Conservation (phyloP, 441 rosid species). For the Populus trichocarpa region DNA sequence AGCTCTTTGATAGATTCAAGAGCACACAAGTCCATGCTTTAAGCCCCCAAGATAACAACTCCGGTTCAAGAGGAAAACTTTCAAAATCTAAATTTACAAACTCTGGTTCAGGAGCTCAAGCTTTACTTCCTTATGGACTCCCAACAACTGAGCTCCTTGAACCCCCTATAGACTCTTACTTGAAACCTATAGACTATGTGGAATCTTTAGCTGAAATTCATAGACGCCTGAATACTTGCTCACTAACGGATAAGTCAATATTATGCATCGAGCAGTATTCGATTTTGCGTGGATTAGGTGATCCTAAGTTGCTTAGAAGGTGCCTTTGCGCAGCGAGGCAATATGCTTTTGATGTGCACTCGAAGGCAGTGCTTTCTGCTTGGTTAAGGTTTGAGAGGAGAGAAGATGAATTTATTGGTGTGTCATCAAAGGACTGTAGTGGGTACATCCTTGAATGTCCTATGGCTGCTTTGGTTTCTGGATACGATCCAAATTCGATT, state of each 20-base stretch:
- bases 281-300: conserved; percentile 52
- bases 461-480: conserved; percentile 55
- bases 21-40: conserved; percentile 72
- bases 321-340: conserved; percentile 71
- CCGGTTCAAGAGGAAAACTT: conserved; percentile 31
- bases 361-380: conserved; percentile 73
- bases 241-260: conserved; percentile 47
- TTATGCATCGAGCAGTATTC: conserved; percentile 67
- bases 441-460: conserved; percentile 86
- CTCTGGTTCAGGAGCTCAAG: conserved; percentile 39
- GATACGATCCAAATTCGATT: conserved; percentile 55
- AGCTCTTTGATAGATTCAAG: conserved; percentile 66
- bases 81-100: conserved; percentile 37
- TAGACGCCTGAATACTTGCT: conserved; percentile 50
- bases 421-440: conserved; percentile 68
- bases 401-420: conserved; percentile 79
- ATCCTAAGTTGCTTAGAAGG: conserved; percentile 74
- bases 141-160: conserved; percentile 70
- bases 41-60: conserved; percentile 38
- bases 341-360: conserved; percentile 64
- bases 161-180: conserved; percentile 66
- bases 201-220: conserved; percentile 64
- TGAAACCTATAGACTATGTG: conserved; percentile 54
- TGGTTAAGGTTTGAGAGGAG: conserved; percentile 95
- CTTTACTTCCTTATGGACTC: conserved; percentile 71